Evolutionary conservation across 169 alveolate genomes (phyloP).

Genomic region (Cryptosporidium ubiquitum): DNA sequence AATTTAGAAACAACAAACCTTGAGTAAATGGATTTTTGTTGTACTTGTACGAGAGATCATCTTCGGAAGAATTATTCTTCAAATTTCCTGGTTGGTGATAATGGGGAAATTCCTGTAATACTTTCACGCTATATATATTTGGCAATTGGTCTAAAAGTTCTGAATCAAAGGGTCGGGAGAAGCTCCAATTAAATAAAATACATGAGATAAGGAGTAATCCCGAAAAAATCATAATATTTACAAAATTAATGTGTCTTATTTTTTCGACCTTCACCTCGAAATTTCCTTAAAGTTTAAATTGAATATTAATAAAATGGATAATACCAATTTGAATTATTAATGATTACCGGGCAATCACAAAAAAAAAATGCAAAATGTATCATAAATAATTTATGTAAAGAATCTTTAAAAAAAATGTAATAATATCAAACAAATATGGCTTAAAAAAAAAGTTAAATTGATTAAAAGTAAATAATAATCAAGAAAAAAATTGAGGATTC

Average conservation of each 20-base stretch:
- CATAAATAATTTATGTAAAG: too few relatives aligned
- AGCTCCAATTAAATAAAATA: not conserved
- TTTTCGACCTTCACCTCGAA: not conserved
- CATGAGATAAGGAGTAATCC: not conserved
- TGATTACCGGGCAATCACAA: not conserved
- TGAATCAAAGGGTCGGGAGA: not conserved
- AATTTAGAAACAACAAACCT: conserved; percentile 48
- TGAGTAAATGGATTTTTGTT: conserved; percentile 54
- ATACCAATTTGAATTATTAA: not conserved
- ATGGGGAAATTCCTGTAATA: conserved; percentile 55
- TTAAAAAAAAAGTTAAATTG: too few relatives aligned
- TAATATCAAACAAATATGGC: too few relatives aligned
- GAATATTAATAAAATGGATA: not conserved
- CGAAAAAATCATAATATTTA: not conserved
- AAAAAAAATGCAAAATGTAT: not conserved
- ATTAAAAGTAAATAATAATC: not conserved
- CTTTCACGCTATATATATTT: conserved; percentile 10
- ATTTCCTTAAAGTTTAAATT: not conserved
- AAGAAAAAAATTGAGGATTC: not conserved
- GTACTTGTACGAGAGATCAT: conserved; percentile 3
- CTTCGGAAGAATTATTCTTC: not conserved
- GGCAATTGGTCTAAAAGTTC: not conserved
- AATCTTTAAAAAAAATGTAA: too few relatives aligned
- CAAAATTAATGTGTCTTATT: not conserved
- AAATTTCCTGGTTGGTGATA: not conserved